Evolutionary conservation across 495 filamentous ascomycete genomes (phyloP), one percentile per base, ranked within the genome.

Genomic region (Bryoglossum gracile): DNA sequence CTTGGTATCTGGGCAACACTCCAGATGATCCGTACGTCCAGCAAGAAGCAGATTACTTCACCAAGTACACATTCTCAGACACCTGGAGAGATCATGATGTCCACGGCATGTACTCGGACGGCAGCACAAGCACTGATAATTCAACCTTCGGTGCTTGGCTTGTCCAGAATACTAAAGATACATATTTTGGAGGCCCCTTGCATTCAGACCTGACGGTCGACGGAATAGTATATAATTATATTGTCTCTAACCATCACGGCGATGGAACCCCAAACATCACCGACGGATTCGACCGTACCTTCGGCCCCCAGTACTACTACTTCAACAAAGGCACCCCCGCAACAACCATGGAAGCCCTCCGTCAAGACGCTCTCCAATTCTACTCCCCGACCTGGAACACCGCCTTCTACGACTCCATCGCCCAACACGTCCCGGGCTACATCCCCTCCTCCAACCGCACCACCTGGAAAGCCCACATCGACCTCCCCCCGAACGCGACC

Each of bases 91-190:
- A 73, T 46, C 75, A 76, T 19, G 64, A 62, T 28, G 66, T 77
- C 1, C 76, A 81, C 45, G 77, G 75, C 0, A 60, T 77, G 43
- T 79, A 70, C 45, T 68, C 70, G 1, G 73, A 79, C 51, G 71
- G 77, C 0, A 65, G 68, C 8, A 70, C 61, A 1, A 75, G 72
- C 14, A 59, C 67, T 11, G 75, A 73, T 11, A 63, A 59, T 8
- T 66, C 56, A 13, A 68, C 75, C 0, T 79, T 70, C 39, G 75
- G 75, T 10, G 73, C 74, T 3, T 78, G 75, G 76, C 48, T 80
- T 13, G 74, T 80, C 9, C 72, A 76, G 65, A 79, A 80, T 35
- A 78, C 70, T 0, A 72, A 71, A 56, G 73, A 80, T 49, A 80
- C 75, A 5, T 80, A 78, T 58, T 79, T 73, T 48, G 75, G 76